Evolutionary conservation across 2,329 filamentous ascomycete genomes (phyloP), one percentile per base, ranked within the genome.

Genomic region (Ceratocystis lukuohia): DNA sequence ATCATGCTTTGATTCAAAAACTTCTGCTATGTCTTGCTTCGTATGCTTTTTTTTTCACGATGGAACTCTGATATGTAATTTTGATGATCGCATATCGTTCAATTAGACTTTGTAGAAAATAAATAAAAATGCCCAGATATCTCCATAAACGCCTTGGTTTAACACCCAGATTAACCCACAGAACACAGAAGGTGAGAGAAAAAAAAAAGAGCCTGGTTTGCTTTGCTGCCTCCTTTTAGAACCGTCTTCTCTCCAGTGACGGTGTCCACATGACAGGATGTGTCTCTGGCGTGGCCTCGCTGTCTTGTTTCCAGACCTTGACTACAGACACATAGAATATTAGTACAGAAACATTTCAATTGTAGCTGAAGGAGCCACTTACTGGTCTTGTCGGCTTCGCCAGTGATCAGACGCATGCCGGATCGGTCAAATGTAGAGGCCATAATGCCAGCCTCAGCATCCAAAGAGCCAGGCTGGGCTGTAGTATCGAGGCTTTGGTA

Each of bases 291-390:
- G 93, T 96, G 20, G 94, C 94, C 65, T 88, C 84, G 61, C 95
- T 90, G 74, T 99, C 94, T 71, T 88, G 88, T 76, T 92, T 95
- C 94, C 94, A 99, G 67, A 99, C 85, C 82, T 99, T 97, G 75
- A 96, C 82, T 86, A 65, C 33, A 64, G 20, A 15, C 10, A 41
- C 37, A 41, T 41, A 61, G 5, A 3, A 20, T n/a, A 56, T 6
- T 64, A 4, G 64, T 65, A 68, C 5, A 72, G 75, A 71, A 41
- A 69, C 64, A 44, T 25, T 53, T 25, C 17, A 17, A 10, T 53
- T 8, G 8, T 12, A 46, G 17, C 59, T 1, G 17, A n/a, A 53
- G 3, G n/a, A 61, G 15, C 15, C 65, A 77, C 81, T 75, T 74
- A 84, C 82, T 96, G 0, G 92, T 96, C 82, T 99, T 99, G 75